Conservation (phyloP, 1,284 basidiomycete species). For the Tilletiopsis washingtonensis region DNA sequence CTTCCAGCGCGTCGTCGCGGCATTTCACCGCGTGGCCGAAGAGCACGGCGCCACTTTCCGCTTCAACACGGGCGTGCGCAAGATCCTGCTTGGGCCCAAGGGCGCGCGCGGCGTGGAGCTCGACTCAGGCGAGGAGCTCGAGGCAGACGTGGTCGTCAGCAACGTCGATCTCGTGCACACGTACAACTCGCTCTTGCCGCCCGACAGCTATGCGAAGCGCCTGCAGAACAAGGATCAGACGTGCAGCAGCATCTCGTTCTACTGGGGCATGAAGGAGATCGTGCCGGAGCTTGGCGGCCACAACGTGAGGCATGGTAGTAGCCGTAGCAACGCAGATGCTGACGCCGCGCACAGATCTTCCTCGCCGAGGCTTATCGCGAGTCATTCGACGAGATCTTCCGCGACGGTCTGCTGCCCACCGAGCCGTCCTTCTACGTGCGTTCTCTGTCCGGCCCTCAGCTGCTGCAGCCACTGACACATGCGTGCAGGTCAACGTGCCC, state of each 20-base stretch:
- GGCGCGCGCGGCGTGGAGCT: constrained; percentile 48
- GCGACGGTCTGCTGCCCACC: constrained; percentile 51
- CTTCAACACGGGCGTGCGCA: constrained; percentile 49
- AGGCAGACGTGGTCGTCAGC: constrained; percentile 53
- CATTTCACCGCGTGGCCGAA: constrained; percentile 50
- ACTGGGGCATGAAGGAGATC: constrained; percentile 52
- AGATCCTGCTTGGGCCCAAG: constrained; percentile 36
- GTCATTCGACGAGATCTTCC: constrained; percentile 55
- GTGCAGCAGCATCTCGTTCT: constrained; percentile 55
- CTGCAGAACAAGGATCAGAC: constrained; percentile 45
- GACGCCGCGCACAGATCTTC: constrained; percentile 15
- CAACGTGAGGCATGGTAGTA: too few species aligned
- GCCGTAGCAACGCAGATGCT: background rate
- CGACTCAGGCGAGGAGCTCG: constrained; percentile 48
- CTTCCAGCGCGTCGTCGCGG: constrained; percentile 51
- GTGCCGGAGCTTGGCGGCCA: constrained; percentile 52
- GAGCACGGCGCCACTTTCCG: constrained; percentile 50
- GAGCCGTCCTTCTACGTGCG: constrained; percentile 55
- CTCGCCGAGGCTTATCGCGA: constrained; percentile 50
- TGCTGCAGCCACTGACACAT: too few species aligned
- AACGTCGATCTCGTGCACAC: constrained; percentile 55
- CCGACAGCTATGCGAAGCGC: constrained; percentile 39
- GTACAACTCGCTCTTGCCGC: constrained; percentile 48
- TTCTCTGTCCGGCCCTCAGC: too few species aligned
- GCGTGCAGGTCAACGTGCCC: constrained; percentile 55